Evolutionary conservation across 2,329 filamentous ascomycete genomes (phyloP).

Genomic region (Teratosphaeria pseudoeucalypti): DNA sequence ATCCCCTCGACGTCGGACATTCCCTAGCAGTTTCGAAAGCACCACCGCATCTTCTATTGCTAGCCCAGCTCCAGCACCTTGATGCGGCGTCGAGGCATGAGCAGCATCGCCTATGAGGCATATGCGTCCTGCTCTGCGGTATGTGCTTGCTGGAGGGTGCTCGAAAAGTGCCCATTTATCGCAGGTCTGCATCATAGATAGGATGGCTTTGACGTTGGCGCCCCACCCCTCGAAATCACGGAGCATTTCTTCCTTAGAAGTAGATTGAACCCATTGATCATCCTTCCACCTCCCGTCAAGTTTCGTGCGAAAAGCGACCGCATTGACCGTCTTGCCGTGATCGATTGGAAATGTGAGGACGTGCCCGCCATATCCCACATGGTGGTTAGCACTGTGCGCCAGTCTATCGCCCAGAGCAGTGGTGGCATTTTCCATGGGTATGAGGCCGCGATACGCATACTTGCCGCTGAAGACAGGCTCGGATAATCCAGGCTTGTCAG

Average conservation of each 20-base stretch:
- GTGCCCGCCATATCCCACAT: conserved; percentile 31
- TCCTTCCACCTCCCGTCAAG: conserved; percentile 27
- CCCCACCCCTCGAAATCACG: conserved; percentile 30
- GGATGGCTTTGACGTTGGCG: conserved; percentile 3
- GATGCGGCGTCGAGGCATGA: conserved; percentile 31
- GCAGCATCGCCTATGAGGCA: conserved; percentile 40
- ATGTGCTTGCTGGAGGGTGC: conserved; percentile 33
- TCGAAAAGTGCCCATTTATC: conserved; percentile 24
- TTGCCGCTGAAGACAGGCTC: conserved; percentile 45
- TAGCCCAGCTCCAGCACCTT: conserved; percentile 17
- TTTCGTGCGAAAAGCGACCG: conserved; percentile 39
- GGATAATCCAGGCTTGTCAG: conserved; percentile 33
- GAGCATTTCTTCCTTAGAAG: conserved; percentile 31
- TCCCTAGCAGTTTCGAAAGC: conserved; percentile 18
- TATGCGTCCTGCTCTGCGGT: conserved; percentile 23
- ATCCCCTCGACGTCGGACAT: conserved; percentile 9
- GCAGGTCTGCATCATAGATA: conserved; percentile 3
- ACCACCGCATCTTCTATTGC: conserved; percentile 23
- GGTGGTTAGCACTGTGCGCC: conserved; percentile 43
- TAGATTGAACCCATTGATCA: conserved; percentile 28
- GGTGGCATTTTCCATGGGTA: conserved; percentile 47
- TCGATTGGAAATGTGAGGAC: conserved; percentile 55
- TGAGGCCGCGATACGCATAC: conserved; percentile 51
- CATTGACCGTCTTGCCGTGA: conserved; percentile 46
- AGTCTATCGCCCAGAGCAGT: conserved; percentile 39